These are phyloP conservation scores for Colletotrichum ledebouriae DNA, from an alignment of 2,329 filamentous ascomycete species.

Conservation along the genomic window DNA sequence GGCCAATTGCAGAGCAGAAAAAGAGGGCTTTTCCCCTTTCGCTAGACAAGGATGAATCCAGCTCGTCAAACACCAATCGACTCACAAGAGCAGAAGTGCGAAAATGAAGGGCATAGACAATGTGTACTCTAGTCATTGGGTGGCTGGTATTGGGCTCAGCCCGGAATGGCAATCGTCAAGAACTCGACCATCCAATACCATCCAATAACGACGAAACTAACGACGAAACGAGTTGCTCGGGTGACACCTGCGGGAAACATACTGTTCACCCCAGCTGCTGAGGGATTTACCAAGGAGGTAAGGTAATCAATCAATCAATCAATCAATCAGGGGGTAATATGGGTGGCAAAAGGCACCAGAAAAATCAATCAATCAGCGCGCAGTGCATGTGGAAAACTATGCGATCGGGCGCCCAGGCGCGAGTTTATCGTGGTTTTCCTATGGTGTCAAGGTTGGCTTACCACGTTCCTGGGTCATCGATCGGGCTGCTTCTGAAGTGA, in stretches of 20 bases:
- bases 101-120: constrained; percentile 8
- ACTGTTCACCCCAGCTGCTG: constrained; percentile 7
- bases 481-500: constrained; percentile 26
- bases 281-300: constrained; percentile 28
- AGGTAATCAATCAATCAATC: constrained; percentile 4
- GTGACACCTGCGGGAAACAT: constrained; percentile 6
- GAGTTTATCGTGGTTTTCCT: constrained; percentile 20
- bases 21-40: background rate
- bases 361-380: constrained; percentile 12
- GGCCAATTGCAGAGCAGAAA: constrained; percentile 3
- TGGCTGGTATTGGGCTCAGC: constrained; percentile 13
- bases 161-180: constrained; percentile 38
- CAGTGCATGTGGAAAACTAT: constrained; percentile 25
- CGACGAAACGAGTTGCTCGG: constrained; percentile 9
- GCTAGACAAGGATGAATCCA: constrained; percentile 17
- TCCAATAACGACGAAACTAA: too few relatives aligned
- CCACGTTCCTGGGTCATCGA: constrained; percentile 35
- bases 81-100: constrained; percentile 7
- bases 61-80: constrained; percentile 15
- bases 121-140: background rate
- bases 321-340: too few relatives aligned
- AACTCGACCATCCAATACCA: constrained; percentile 18
- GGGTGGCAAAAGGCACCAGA: too few relatives aligned
- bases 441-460: constrained; percentile 21
- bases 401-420: constrained; percentile 38